Evolutionary conservation across 345 rosid species (phyloP).

Genomic region (Clausena lansium): DNA sequence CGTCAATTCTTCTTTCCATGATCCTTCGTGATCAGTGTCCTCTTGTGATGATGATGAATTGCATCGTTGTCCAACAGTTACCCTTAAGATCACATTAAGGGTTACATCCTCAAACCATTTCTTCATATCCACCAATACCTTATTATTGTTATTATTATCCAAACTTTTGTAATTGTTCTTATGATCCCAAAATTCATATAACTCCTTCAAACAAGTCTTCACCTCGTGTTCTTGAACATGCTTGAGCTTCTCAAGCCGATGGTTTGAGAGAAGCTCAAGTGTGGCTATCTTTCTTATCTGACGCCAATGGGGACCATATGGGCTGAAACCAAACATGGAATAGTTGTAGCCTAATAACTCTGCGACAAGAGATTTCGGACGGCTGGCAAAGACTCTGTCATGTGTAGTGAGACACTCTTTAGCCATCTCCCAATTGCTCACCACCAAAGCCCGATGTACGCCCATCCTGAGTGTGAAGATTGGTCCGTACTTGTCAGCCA

Average conservation of each 20-base stretch:
- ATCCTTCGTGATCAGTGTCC: neutral
- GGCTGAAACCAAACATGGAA: conserved; percentile 27
- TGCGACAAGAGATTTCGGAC: conserved; percentile 17
- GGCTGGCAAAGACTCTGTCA: neutral
- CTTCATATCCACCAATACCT: conserved; percentile 29
- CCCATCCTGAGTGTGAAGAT: no score
- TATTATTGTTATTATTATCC: neutral
- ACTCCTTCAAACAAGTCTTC: conserved; percentile 5
- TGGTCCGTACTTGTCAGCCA: conserved; percentile 18
- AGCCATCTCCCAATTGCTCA: no score
- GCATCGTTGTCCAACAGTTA: conserved; percentile 28
- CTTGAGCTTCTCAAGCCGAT: no score
- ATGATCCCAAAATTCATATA: conserved; percentile 16
- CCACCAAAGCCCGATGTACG: no score
- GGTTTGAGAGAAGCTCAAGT: no score
- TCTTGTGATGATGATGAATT: neutral
- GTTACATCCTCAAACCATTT: conserved; percentile 33
- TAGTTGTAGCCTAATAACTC: conserved; percentile 25
- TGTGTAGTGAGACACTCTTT: no score
- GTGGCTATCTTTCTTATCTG: no score
- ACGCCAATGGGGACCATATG: conserved; percentile 37
- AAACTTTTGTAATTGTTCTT: neutral
- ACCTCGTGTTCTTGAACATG: conserved; percentile 24
- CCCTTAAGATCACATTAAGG: conserved; percentile 25
- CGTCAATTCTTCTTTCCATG: conserved; percentile 10